Evolutionary conservation across 768 basidiomycete species (phyloP), one percentile per base, ranked within the genome.

Genomic region (Glaciozyma antarctica): DNA sequence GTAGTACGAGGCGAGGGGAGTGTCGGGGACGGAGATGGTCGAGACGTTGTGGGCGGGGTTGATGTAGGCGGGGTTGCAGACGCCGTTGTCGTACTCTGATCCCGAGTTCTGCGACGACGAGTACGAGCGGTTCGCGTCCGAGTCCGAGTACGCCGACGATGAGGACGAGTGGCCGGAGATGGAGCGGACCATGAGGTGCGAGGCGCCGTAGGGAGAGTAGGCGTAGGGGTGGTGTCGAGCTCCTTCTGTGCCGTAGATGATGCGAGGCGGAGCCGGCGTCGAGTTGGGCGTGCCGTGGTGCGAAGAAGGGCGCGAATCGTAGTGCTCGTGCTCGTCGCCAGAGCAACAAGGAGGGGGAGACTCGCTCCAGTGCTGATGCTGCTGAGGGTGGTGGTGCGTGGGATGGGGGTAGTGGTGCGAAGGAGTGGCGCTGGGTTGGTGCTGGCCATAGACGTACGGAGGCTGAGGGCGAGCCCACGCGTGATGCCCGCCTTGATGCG

Each of bases 101-200:
- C 26, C 53, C 15, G 24, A 26, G 24, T 26, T 19, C 28, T 54
- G 53, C 53, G 22, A 10, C 19, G 58, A 16, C n/a, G 58, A 21
- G 49, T 28, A 19, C 51, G 49, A 53, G 12, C 12, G 12, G 55
- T 58, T 24, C 30, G 41, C 38, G 32, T 54, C 53, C 28, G 53
- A 54, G 28, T 54, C 53, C 53, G 58, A 47, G 19, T 41, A 45
- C 34, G 51, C 44, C 32, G 58, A 45, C 44, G 44, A 53, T 10
- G 63, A 47, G 38, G 58, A 24, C 63, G 63, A 59, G 16, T 44
- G 2, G 63, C 49, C 63, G 8, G 63, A 64, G 58, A 60, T 44
- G 58, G 63, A 15, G 44, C 64, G 54, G 24, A 28, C 28, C 64
- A 65, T 65, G 38, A 26, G 28, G 43, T 28, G 2, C 5, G 19